Percentiles rank a stretch among this genome's conserved stretches.
These are phyloP conservation scores for Bertia moriformis DNA, from an alignment of 2,329 filamentous ascomycete genomes.

Conservation along the genomic window DNA sequence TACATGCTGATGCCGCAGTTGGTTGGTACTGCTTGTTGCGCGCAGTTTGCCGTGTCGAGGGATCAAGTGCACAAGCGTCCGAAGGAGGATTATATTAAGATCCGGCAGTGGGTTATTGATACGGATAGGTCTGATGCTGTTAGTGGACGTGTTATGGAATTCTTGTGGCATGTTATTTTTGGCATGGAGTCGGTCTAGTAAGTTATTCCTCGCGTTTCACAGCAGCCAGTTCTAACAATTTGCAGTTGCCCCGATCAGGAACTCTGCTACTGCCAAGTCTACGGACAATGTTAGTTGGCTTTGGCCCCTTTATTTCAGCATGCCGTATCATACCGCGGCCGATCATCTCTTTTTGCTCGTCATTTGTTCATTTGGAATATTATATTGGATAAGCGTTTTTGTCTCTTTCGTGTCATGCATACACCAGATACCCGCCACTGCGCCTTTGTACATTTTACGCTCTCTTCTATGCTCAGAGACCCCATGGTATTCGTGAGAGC, in stretches of 20 bases:
- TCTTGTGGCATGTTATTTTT: slow-evolving; percentile 40
- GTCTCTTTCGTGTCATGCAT: neutral
- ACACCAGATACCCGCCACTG: no score
- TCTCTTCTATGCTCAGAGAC: no score
- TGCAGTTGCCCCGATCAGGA: slow-evolving; percentile 4
- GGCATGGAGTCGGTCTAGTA: slow-evolving; percentile 1
- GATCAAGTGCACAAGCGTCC: slow-evolving; percentile 27
- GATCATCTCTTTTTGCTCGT: no score
- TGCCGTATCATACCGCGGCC: no score
- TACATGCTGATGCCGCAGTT: slow-evolving; percentile 14
- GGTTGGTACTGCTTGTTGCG: slow-evolving; percentile 35
- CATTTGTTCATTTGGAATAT: no score
- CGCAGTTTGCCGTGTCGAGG: slow-evolving; percentile 34
- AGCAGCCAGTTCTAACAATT: neutral
- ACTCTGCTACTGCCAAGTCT: slow-evolving; percentile 9
- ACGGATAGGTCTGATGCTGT: slow-evolving; percentile 29
- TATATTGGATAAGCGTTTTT: neutral
- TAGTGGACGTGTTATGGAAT: slow-evolving; percentile 37
- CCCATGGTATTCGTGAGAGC: no score
- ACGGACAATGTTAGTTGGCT: slow-evolving; percentile 8
- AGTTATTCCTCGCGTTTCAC: neutral
- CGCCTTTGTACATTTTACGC: no score
- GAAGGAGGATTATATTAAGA: slow-evolving; percentile 29
- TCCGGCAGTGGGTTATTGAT: slow-evolving; percentile 28
- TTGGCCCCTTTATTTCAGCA: no score